A percentile compares a stretch with the other conserved stretches of the same genome.
Conservation (phyloP, 257 asterid species). For the Datura wrightii region DNA sequence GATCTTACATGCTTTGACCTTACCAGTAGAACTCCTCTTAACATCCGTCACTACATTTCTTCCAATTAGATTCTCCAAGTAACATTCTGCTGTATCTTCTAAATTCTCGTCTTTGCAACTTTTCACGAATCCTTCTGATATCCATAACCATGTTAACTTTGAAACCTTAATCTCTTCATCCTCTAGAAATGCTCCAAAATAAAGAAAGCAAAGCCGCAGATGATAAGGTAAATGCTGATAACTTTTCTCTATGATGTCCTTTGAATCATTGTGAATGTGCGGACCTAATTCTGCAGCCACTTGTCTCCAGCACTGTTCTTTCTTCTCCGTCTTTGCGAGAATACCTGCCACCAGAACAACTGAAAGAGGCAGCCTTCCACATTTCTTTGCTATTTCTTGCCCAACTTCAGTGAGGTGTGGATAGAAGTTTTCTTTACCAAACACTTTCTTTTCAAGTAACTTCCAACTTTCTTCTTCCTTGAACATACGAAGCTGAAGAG, state of each 20-base stretch:
- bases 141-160: constrained; percentile 30
- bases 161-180: not conserved
- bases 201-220: constrained; percentile 33
- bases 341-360: constrained; percentile 23
- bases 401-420: not conserved
- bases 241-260: constrained; percentile 22
- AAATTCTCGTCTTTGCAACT: not conserved
- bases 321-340: not conserved
- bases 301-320: constrained; percentile 15
- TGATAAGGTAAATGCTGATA: constrained; percentile 29
- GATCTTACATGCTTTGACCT: not conserved
- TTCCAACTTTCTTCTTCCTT: not conserved
- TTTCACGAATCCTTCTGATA: constrained; percentile 29
- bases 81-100: constrained; percentile 13
- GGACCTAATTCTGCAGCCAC: not conserved
- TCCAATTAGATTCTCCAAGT: constrained; percentile 25
- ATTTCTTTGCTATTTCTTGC: not conserved
- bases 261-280: not conserved
- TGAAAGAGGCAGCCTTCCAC: constrained; percentile 34
- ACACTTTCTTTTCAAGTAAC: not conserved
- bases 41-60: constrained; percentile 3
- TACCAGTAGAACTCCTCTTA: not conserved
- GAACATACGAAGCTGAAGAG: not conserved
- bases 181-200: constrained; percentile 32
- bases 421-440: not conserved